A percentile compares a stretch with the other conserved stretches of the same genome.
phyloP scores from a whole-genome alignment of 2,329 filamentous ascomycete species.

The Emmonsia crescens region DNA sequence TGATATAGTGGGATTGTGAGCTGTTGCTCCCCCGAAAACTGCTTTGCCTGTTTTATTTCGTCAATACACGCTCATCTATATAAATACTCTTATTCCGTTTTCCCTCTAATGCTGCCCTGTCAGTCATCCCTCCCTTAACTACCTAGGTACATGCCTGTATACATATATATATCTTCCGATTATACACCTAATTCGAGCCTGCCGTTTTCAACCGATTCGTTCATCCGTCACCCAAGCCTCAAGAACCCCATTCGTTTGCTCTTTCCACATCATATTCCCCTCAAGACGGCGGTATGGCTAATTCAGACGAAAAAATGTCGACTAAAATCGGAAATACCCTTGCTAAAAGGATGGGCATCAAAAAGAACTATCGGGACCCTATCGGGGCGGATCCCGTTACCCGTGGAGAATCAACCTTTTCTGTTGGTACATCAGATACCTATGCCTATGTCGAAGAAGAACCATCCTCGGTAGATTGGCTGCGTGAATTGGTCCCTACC shows the following conservation, averaged over 20 bases:
- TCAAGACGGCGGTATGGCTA: not conserved
- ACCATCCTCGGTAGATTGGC: slow-evolving; percentile 63
- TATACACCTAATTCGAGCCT: not conserved
- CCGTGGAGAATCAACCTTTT: slow-evolving; percentile 69
- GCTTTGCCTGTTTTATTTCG: not conserved
- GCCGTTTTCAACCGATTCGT: not conserved
- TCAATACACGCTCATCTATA: not conserved
- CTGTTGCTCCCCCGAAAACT: not conserved
- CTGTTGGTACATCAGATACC: slow-evolving; percentile 58
- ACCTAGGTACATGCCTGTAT: not conserved
- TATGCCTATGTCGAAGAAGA: slow-evolving; percentile 78
- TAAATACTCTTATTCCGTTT: not conserved
- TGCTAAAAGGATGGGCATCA: slow-evolving; percentile 74
- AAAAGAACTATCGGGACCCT: slow-evolving; percentile 56
- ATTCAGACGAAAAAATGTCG: not conserved
- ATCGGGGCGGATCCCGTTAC: slow-evolving; percentile 52
- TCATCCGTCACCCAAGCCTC: not conserved
- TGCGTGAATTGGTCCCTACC: slow-evolving; percentile 53
- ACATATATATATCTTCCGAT: not conserved
- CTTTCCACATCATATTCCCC: not conserved
- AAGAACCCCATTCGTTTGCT: not conserved
- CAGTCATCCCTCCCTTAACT: not conserved
- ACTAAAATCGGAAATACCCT: slow-evolving; percentile 56
- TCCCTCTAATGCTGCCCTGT: not conserved
- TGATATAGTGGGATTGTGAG: slow-evolving; percentile 3